These are phyloP conservation scores for Lactarius psammicola DNA, from an alignment of 768 basidiomycete species.

Conservation along the genomic window DNA sequence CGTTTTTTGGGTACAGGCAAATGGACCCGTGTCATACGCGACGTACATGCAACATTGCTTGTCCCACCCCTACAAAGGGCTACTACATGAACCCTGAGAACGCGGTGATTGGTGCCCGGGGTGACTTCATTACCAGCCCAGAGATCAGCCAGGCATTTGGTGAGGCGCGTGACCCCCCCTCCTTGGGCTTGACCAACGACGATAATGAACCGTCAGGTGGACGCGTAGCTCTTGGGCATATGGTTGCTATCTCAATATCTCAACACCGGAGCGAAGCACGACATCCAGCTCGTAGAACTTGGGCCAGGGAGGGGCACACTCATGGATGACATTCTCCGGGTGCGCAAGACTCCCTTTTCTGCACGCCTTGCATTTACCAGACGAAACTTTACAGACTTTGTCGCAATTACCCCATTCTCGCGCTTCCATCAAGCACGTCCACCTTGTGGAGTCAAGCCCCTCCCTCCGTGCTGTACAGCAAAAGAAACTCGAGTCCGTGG, in stretches of 20 bases:
- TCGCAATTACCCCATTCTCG: slow-evolving; percentile 44
- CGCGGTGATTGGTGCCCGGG: slow-evolving; percentile 77
- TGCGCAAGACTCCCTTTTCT: slow-evolving; percentile 39
- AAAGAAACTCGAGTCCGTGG: slow-evolving; percentile 43
- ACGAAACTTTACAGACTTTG: slow-evolving; percentile 44
- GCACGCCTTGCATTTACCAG: neutral
- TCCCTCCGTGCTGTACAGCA: slow-evolving; percentile 65
- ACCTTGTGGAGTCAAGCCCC: slow-evolving; percentile 79
- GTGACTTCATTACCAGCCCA: slow-evolving; percentile 96
- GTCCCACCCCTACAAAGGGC: slow-evolving; percentile 82
- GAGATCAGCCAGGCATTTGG: slow-evolving; percentile 97
- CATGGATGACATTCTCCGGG: slow-evolving; percentile 84
- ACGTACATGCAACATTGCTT: slow-evolving; percentile 92
- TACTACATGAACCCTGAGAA: slow-evolving; percentile 83
- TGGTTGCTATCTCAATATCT: slow-evolving; percentile 84
- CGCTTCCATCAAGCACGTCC: slow-evolving; percentile 46
- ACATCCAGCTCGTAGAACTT: slow-evolving; percentile 79
- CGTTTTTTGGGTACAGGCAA: slow-evolving; percentile 50
- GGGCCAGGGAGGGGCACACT: slow-evolving; percentile 94
- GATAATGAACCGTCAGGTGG: slow-evolving; percentile 42
- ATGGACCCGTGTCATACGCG: slow-evolving; percentile 85
- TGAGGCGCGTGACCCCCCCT: slow-evolving; percentile 58
- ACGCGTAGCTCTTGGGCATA: slow-evolving; percentile 71
- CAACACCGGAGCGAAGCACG: slow-evolving; percentile 45
- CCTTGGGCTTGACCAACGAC: slow-evolving; percentile 20